phyloP scores from a whole-genome alignment of 164 flowering plant species.

The Piper betle region DNA sequence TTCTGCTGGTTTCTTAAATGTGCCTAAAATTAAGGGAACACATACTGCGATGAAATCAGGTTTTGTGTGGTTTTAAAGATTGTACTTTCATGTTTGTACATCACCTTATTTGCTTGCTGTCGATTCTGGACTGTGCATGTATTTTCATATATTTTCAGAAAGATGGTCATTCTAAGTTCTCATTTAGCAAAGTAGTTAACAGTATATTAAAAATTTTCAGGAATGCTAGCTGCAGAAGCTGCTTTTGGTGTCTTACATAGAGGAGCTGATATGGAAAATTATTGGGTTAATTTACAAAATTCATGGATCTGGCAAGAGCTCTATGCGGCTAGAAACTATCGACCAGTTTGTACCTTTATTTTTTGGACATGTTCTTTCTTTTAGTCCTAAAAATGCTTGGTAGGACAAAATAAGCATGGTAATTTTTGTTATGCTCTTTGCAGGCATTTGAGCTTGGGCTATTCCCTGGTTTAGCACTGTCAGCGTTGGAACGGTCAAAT shows the following conservation, averaged over 20 bases:
- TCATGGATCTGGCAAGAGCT: conserved; percentile 99
- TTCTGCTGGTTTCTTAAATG: conserved; percentile 95
- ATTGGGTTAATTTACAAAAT: conserved; percentile 55
- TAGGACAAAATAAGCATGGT: background rate
- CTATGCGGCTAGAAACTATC: conserved; percentile 62
- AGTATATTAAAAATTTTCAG: conserved; percentile 15
- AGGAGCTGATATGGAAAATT: conserved; percentile 43
- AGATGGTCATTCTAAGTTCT: no score
- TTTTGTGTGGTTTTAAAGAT: conserved; percentile 1
- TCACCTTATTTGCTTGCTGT: background rate
- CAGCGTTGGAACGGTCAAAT: conserved; percentile 86
- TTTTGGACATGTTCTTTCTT: background rate
- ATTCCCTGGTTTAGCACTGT: conserved; percentile 68
- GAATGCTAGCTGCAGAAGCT: conserved; percentile 96
- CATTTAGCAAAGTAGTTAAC: no score
- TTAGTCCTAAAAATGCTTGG: background rate
- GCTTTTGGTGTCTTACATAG: conserved; percentile 48
- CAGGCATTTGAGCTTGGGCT: conserved; percentile 91
- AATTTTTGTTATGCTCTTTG: conserved; percentile 8
- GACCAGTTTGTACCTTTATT: conserved; percentile 51
- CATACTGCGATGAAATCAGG: conserved; percentile 99
- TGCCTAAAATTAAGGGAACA: conserved; percentile 92
- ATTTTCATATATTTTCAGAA: background rate
- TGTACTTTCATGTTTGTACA: background rate
- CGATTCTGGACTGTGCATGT: background rate